A percentile compares a stretch with the other conserved stretches of the same genome.
phyloP scores from a whole-genome alignment of 208 protist species.

The Endotrypanum monterogeii region DNA sequence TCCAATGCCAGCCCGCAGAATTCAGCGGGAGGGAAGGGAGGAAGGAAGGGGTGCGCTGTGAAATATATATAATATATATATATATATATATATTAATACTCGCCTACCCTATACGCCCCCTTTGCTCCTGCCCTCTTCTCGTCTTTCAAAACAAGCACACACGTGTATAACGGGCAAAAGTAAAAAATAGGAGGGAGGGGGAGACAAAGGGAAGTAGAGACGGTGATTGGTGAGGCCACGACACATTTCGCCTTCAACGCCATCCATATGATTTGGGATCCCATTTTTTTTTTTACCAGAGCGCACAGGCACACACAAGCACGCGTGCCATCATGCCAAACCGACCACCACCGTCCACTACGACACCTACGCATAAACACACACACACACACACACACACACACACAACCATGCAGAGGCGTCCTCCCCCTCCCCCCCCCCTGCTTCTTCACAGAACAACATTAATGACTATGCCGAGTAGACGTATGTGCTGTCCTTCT shows the following conservation, averaged over 20 bases:
- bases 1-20: neutral
- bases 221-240: neutral
- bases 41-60: neutral
- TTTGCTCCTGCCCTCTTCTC: neutral
- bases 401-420: no score
- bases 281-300: neutral
- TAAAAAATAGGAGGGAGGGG: no score
- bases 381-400: neutral
- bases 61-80: no score
- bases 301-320: neutral
- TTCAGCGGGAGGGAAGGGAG: neutral
- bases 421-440: no score
- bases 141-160: neutral
- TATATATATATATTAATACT: no score
- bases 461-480: slow-evolving; percentile 84
- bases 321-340: neutral
- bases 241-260: neutral
- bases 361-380: neutral
- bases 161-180: no score
- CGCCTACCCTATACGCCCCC: neutral
- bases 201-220: no score
- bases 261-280: no score
- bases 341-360: neutral
- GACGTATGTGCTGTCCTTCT: slow-evolving; percentile 69
- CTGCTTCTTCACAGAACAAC: neutral